Conservation (phyloP, 352 stramenopile species). For the Globisporangium mamillatum region DNA sequence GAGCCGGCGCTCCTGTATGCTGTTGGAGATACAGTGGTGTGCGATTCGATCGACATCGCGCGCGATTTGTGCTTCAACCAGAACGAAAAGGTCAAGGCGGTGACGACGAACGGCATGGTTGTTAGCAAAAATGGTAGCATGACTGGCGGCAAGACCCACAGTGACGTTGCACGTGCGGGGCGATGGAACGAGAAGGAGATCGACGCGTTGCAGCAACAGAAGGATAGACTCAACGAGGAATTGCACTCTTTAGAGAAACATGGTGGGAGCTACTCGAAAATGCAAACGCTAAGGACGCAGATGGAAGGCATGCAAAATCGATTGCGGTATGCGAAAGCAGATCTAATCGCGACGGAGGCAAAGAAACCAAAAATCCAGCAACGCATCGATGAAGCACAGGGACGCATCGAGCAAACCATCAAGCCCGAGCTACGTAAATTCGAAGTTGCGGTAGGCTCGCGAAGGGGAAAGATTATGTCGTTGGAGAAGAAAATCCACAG, state of each 20-base stretch:
- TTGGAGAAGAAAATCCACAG: conserved; percentile 65
- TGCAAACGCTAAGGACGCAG: conserved; percentile 67
- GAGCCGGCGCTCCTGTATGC: conserved; percentile 94
- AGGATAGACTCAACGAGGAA: conserved; percentile 78
- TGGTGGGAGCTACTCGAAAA: conserved; percentile 61
- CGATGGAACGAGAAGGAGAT: conserved; percentile 94
- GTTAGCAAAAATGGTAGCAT: conserved; percentile 98
- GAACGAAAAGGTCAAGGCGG: conserved; percentile 85
- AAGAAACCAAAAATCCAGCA: conserved; percentile 69
- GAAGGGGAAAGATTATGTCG: conserved; percentile 34
- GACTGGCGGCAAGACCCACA: conserved; percentile 93
- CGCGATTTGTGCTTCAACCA: conserved; percentile 79
- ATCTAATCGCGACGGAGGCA: conserved; percentile 63
- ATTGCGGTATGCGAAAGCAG: conserved; percentile 70
- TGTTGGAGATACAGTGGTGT: conserved; percentile 95
- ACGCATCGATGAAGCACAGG: conserved; percentile 52
- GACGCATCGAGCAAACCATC: conserved; percentile 48
- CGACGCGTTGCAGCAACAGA: conserved; percentile 77
- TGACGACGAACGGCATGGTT: conserved; percentile 94
- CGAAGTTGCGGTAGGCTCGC: conserved; percentile 44
- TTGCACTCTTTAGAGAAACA: conserved; percentile 62
- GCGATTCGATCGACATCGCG: conserved; percentile 94
- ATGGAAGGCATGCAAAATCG: conserved; percentile 71
- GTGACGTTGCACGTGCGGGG: conserved; percentile 77
- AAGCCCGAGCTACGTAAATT: conserved; percentile 66